Percentiles rank a stretch among this genome's conserved stretches.
Evolutionary conservation across 2,329 filamentous ascomycete genomes (phyloP).

Genomic region (Botryotinia convoluta): DNA sequence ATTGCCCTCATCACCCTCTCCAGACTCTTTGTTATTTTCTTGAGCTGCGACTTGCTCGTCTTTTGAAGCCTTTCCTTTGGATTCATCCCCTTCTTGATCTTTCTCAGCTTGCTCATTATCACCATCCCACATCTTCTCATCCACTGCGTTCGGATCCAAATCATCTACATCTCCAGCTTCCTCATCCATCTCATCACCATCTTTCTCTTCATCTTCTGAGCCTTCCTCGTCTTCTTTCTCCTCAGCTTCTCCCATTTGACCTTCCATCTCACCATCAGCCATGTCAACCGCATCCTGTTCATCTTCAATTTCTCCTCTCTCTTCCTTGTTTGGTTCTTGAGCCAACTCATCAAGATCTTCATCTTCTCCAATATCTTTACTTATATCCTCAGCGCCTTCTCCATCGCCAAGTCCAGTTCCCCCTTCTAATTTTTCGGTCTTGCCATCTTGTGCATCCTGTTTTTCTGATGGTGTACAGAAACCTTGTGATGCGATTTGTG

Average conservation of each 20-base stretch:
- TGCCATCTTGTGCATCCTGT: conserved; percentile 64
- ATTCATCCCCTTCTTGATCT: conserved; percentile 72
- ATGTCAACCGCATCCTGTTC: conserved; percentile 87
- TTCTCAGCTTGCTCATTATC: conserved; percentile 76
- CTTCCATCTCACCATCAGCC: conserved; percentile 88
- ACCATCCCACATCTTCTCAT: conserved; percentile 99
- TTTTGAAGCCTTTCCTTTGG: conserved; percentile 66
- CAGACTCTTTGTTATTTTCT: conserved; percentile 58
- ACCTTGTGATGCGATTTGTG: conserved; percentile 75
- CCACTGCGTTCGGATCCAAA: conserved; percentile 81
- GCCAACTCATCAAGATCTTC: conserved; percentile 91
- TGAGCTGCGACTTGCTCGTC: conserved; percentile 48
- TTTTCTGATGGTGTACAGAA: conserved; percentile 91
- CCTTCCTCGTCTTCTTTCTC: conserved; percentile 62
- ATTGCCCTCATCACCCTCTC: conserved; percentile 51
- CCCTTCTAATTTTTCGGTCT: conserved; percentile 77
- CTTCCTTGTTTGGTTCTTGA: conserved; percentile 67
- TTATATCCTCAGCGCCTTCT: conserved; percentile 94
- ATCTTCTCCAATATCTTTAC: conserved; percentile 91
- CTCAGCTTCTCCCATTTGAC: conserved; percentile 69
- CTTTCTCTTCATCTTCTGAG: conserved; percentile 62
- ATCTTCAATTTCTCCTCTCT: conserved; percentile 66
- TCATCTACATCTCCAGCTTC: conserved; percentile 90
- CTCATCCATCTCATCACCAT: conserved; percentile 74
- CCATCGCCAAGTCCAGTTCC: conserved; percentile 94